Percentiles rank a stretch among this genome's conserved stretches.
Evolutionary conservation across 2,329 filamentous ascomycete species (phyloP).

Genomic region (Pseudogymnoascus destructans): DNA sequence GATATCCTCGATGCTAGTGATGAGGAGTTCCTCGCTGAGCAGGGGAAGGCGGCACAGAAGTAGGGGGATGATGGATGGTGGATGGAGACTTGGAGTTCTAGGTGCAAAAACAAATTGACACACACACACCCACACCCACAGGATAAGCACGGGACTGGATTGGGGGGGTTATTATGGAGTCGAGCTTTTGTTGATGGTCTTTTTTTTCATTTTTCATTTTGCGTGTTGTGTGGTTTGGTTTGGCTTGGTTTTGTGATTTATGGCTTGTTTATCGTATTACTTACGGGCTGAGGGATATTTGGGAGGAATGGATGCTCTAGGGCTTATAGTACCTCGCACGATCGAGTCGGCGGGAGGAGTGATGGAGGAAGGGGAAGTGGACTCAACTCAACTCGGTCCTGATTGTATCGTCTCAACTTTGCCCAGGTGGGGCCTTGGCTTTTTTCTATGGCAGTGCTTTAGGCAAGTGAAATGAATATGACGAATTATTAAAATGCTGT

Average conservation of each 20-base stretch:
- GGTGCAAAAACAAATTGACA: slow-evolving; percentile 6
- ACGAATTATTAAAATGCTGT: not conserved
- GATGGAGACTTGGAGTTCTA: not conserved
- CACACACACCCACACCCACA: not conserved
- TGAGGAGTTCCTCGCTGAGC: slow-evolving; percentile 58
- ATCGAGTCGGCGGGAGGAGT: not conserved
- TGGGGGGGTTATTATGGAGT: not conserved
- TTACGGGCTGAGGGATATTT: not conserved
- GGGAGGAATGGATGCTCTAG: not conserved
- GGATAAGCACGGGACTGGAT: not conserved
- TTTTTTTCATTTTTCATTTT: not conserved
- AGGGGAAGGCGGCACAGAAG: slow-evolving; percentile 21
- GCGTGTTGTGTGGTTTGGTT: not conserved
- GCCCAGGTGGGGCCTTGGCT: not conserved
- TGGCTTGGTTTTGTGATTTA: not conserved
- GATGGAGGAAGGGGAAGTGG: not conserved
- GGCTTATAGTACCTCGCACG: not conserved
- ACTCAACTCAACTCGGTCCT: not conserved
- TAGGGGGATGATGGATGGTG: not conserved
- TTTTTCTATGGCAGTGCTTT: not conserved
- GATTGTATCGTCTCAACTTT: not conserved
- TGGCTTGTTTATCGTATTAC: not conserved
- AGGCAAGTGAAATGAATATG: slow-evolving; percentile 1
- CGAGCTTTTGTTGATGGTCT: not conserved
- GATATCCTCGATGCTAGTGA: slow-evolving; percentile 93